phyloP scores from a whole-genome alignment of 2,329 filamentous ascomycete species.

The Neofusicoccum ribis region DNA sequence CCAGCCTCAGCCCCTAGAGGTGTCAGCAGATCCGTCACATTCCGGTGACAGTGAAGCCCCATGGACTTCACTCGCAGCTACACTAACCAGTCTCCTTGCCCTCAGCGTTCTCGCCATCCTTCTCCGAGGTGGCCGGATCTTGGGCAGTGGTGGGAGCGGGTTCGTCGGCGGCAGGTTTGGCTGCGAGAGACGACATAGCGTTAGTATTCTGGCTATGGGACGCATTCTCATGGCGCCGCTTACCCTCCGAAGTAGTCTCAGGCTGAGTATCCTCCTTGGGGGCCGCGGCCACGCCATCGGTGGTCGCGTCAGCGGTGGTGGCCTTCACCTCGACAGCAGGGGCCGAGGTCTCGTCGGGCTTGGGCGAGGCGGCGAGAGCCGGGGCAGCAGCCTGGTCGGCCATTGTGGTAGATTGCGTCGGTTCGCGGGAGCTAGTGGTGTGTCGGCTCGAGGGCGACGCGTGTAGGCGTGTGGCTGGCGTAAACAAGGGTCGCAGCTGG shows the following conservation, averaged over 20 bases:
- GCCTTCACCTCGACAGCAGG: conserved; percentile 28
- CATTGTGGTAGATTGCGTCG: conserved; percentile 36
- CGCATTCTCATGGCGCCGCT: conserved; percentile 20
- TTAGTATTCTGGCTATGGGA: conserved; percentile 21
- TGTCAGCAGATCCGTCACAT: not conserved
- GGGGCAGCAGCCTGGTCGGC: conserved; percentile 36
- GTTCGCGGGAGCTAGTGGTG: conserved; percentile 29
- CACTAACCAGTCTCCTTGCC: conserved; percentile 26
- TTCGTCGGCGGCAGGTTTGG: conserved; percentile 10
- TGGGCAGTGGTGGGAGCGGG: not conserved
- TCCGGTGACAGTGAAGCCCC: not conserved
- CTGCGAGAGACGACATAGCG: conserved; percentile 1
- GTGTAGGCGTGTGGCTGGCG: conserved; percentile 33
- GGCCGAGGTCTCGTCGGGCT: conserved; percentile 32
- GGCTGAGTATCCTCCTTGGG: conserved; percentile 31
- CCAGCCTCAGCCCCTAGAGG: conserved; percentile 33
- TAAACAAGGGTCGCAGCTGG: conserved; percentile 30
- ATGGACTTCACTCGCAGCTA: not conserved
- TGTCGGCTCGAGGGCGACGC: conserved; percentile 29
- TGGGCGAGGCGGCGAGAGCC: conserved; percentile 29
- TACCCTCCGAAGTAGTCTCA: conserved; percentile 33
- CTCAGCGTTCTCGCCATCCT: conserved; percentile 27
- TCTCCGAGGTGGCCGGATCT: conserved; percentile 1
- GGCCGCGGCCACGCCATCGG: conserved; percentile 31
- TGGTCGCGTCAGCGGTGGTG: conserved; percentile 29